Conservation (phyloP, 352 stramenopile genomes). For the Plasmopara muralis region DNA sequence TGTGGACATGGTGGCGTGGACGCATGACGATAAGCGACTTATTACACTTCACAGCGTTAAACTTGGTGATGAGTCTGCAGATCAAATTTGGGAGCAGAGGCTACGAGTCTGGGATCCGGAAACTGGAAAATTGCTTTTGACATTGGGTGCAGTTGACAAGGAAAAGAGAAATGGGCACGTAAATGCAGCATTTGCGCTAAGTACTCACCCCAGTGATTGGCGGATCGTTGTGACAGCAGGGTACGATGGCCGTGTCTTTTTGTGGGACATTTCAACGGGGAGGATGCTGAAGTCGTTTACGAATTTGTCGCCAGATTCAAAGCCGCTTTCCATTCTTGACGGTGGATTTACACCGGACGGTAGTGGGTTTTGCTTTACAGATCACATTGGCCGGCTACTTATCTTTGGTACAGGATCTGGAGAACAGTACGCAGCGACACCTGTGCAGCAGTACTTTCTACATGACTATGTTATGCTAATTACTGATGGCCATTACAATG, state of each 20-base stretch:
- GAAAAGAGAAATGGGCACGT: conserved; percentile 60
- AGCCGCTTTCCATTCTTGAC: conserved; percentile 68
- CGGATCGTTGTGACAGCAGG: conserved; percentile 72
- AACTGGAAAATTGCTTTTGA: conserved; percentile 50
- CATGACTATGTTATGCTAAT: conserved; percentile 87
- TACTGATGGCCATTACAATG: conserved; percentile 84
- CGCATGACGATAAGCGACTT: conserved; percentile 45
- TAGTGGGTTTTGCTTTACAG: conserved; percentile 71
- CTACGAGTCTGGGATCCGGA: conserved; percentile 60
- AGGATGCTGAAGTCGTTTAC: conserved; percentile 54
- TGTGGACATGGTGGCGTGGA: conserved; percentile 65
- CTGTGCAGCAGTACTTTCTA: conserved; percentile 85
- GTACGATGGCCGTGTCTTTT: conserved; percentile 74
- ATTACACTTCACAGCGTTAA: conserved; percentile 72
- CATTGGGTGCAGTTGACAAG: conserved; percentile 45
- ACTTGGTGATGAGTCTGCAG: conserved; percentile 34
- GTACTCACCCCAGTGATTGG: conserved; percentile 67
- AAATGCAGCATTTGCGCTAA: conserved; percentile 77
- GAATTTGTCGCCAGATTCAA: conserved; percentile 50
- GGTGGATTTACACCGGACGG: conserved; percentile 62
- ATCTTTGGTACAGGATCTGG: conserved; percentile 76
- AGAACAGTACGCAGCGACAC: conserved; percentile 47
- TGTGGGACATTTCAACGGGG: conserved; percentile 79
- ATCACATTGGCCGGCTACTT: conserved; percentile 70
- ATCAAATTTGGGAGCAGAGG: conserved; percentile 51